A percentile compares a stretch with the other conserved stretches of the same genome.
These are phyloP conservation scores for Chrysanthemum lavandulifolium DNA, from an alignment of 129 eudicot genomes.

Conservation along the genomic window DNA sequence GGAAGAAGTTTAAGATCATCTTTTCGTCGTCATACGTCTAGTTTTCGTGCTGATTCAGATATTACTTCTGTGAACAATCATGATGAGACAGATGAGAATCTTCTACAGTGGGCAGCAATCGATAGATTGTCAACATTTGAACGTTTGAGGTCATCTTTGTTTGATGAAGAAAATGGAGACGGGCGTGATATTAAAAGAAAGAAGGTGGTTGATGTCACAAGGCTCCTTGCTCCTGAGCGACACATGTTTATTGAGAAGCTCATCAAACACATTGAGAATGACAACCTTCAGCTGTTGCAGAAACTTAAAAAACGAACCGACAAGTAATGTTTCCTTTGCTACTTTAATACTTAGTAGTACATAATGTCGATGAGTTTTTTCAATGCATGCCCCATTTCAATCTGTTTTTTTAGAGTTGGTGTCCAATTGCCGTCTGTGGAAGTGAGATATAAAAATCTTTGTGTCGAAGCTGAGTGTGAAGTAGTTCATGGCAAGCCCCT, in stretches of 20 bases:
- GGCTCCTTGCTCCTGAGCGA: constrained; percentile 47
- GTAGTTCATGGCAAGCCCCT: constrained; percentile 68
- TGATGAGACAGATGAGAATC: constrained; percentile 26
- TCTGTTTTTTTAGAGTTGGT: constrained; percentile 40
- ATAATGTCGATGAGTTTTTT: background rate
- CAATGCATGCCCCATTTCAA: background rate
- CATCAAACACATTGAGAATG: constrained; percentile 51
- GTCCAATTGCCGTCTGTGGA: constrained; percentile 45
- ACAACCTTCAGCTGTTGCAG: constrained; percentile 49
- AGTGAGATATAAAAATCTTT: constrained; percentile 45
- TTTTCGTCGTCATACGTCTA: constrained; percentile 22
- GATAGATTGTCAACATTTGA: constrained; percentile 38
- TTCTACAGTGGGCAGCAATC: constrained; percentile 41
- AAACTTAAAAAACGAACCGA: constrained; percentile 54
- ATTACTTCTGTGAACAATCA: constrained; percentile 8
- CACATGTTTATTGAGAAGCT: constrained; percentile 51
- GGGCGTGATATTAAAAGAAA: constrained; percentile 2
- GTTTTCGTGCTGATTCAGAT: constrained; percentile 24
- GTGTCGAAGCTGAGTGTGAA: constrained; percentile 50
- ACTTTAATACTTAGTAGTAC: background rate
- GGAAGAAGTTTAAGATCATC: constrained; percentile 41
- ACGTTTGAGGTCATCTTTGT: constrained; percentile 36
- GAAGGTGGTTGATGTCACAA: constrained; percentile 41
- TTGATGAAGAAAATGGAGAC: constrained; percentile 29
- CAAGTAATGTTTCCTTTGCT: constrained; percentile 25